phyloP scores from a whole-genome alignment of 768 basidiomycete genomes.

The Suillus occidentalis region DNA sequence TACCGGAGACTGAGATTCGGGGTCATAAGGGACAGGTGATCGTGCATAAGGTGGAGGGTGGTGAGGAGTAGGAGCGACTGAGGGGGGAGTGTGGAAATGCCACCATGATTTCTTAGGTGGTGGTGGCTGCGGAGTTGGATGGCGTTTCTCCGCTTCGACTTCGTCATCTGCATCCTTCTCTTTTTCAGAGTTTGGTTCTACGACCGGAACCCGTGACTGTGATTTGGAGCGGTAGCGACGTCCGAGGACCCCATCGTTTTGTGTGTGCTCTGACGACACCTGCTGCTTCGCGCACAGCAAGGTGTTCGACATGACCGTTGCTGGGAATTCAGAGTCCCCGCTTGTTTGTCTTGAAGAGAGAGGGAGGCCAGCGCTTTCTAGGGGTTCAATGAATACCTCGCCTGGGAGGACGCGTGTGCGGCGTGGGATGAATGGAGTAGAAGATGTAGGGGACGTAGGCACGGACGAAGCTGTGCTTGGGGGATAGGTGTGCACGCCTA shows the following conservation, averaged over 20 bases:
- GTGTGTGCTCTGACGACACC: constrained; percentile 48
- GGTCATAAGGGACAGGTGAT: background rate
- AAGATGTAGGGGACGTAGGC: constrained; percentile 18
- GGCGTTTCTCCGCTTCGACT: constrained; percentile 2
- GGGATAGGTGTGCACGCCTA: constrained; percentile 10
- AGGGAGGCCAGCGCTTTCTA: constrained; percentile 66
- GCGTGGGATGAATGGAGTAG: constrained; percentile 19
- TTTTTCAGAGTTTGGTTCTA: constrained; percentile 3
- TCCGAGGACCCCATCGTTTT: constrained; percentile 25
- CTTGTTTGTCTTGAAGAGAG: constrained; percentile 21
- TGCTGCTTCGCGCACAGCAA: constrained; percentile 36
- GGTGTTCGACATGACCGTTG: constrained; percentile 26
- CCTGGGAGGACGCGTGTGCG: constrained; percentile 45
- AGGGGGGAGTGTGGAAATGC: constrained; percentile 2
- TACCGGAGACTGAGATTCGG: constrained; percentile 11
- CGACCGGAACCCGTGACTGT: constrained; percentile 10
- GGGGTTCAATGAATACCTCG: constrained; percentile 56
- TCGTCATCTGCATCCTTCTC: constrained; percentile 12
- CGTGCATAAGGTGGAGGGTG: background rate
- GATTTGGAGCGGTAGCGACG: constrained; percentile 2
- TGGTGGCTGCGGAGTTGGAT: background rate
- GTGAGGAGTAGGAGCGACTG: constrained; percentile 5
- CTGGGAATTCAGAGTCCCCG: constrained; percentile 4
- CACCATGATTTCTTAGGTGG: background rate
- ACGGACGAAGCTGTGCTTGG: constrained; percentile 7